Conservation (phyloP, 305 asterid species). For the Vinca major region DNA sequence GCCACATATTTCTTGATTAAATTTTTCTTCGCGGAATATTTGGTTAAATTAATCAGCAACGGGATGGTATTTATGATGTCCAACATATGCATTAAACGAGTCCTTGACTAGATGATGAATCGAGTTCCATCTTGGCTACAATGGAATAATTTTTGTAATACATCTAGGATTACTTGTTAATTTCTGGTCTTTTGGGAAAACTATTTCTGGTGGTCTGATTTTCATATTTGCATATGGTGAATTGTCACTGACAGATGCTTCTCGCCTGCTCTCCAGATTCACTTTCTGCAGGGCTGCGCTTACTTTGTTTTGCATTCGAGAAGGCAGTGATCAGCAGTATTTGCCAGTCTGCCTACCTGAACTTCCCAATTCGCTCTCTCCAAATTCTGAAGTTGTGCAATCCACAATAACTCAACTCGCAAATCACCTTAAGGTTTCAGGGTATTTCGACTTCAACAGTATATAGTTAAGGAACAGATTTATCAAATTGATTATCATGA, state of each 20-base stretch:
- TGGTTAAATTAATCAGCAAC: not conserved
- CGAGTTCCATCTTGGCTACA: not conserved
- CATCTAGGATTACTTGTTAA: not conserved
- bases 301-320: constrained; percentile 44
- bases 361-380: constrained; percentile 57
- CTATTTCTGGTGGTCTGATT: not conserved
- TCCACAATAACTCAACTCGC: constrained; percentile 56
- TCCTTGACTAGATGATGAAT: not conserved
- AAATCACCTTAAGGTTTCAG: constrained; percentile 45
- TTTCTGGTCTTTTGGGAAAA: not conserved
- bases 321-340: constrained; percentile 33
- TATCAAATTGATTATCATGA: not conserved
- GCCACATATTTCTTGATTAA: not conserved
- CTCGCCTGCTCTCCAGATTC: constrained; percentile 46
- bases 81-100: not conserved
- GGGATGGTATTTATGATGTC: not conserved
- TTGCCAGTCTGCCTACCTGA: constrained; percentile 77
- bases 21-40: not conserved
- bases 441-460: constrained; percentile 43
- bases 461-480: constrained; percentile 10
- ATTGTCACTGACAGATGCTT: constrained; percentile 7
- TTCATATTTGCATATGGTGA: not conserved
- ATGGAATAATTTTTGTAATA: not conserved
- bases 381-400: constrained; percentile 51
- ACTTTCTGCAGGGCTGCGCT: constrained; percentile 87